Evolutionary conservation across 768 basidiomycete genomes (phyloP), one percentile per base, ranked within the genome.

Genomic region (Symmetrospora coprosmae): DNA sequence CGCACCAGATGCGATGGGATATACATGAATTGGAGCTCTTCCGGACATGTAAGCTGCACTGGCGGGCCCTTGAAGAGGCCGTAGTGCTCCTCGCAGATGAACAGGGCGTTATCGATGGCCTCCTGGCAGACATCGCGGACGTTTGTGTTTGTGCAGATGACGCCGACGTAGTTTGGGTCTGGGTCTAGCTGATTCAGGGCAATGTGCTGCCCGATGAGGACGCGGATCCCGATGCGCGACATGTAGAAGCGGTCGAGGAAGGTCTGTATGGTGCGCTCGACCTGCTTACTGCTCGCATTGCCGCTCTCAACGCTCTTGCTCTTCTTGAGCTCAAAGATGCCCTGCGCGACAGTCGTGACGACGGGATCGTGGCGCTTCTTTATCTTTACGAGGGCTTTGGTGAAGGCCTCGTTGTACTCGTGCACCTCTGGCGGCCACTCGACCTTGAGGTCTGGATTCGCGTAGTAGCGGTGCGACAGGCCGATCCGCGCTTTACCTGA

Each of bases 161-260:
- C 96, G 8, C 94, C 92, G 27, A 99, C 94, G 69, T 90, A 92
- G 71, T 89, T 84, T 47, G 61, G 13, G 16, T 97, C 90, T 0
- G 90, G 80, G 64, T 87, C 83, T 40, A 91, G 81, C 2, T 65
- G 64, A 72, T 97, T 97, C 38, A 99, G 76, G 1, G 92, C 91
- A 60, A 99, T 85, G 68, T 99, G 70, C 35, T 68, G 69, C 46
- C 66, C 94, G 53, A 97, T 94, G 64, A 99, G 74, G 70, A 97
- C 96, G 0, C 94, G 86, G 66, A 99, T 97, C 59, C 87, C 88
- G 46, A 90, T 92, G 27, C 94, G 83, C 28, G 82, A 85, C 81
- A 99, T 81, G 72, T 99, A 97, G 74, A 97, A 99, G 38, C 94
- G 78, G 73, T 97, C 94, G 65, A 99, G 74, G 87, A 91, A 97